Evolutionary conservation across 192 early-diverging fungal genomes (phyloP), one percentile per base, ranked within the genome.

Genomic region (Funneliformis mosseae): DNA sequence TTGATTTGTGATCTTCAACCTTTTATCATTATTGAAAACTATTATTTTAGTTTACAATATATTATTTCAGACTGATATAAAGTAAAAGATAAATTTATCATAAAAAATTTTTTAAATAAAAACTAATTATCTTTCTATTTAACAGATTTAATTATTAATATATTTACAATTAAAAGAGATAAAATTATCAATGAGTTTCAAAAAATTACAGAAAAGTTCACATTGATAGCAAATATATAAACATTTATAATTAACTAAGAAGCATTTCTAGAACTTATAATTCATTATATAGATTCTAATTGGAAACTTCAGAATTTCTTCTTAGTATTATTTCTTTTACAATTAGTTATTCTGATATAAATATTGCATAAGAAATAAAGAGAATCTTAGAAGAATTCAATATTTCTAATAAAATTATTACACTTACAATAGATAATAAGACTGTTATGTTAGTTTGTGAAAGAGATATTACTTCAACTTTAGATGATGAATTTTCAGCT

Each of bases 341-440:
- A 10, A 21, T 27, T 33, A 33, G 59, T 0, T 60, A 76, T 63
- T 61, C 50, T n/a, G 75, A 60, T 11, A 5, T 7, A 23, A 46
- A 73, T 46, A 73, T 73, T 25, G 45, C 71, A 7, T 3, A 21
- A n/a, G n/a, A 28, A 42, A 73, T 73, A 16, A 46, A 14, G 43
- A 10, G 23, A 61, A 23, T 59, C 2, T 74, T 74, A 23, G 45
- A 48, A 3, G 73, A 74, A 11, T 43, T 33, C n/a, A 74, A 74
- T 27, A 38, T 74, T 74, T 16, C 27, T 25, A 50, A 21, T 25
- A 63, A 76, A 63, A 63, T 42, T 5, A 21, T 76, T 21, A 10
- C 60, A 63, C 10, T 63, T 1, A 76, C 33, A 63, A 59, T 87
- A 25, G 74, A 76, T 60, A 76, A 76, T 62, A 59, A 27, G 62